phyloP scores from a whole-genome alignment of 2,329 filamentous ascomycete genomes.

The Aspergillus sp. region DNA sequence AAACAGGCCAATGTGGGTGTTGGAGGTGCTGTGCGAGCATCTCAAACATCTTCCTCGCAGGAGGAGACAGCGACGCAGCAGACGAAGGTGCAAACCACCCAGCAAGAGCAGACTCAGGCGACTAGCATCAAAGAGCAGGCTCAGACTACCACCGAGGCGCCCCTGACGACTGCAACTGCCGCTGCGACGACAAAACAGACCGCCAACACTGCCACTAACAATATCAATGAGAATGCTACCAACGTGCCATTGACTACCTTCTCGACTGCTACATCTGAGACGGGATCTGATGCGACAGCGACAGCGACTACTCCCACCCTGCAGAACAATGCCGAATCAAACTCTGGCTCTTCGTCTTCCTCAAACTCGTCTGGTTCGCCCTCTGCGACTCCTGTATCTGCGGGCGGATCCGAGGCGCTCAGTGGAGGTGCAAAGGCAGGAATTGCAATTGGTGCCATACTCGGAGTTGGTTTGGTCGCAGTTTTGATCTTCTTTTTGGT shows the following conservation, averaged over 20 bases:
- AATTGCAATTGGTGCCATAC: slow-evolving; percentile 75
- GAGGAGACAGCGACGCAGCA: slow-evolving; percentile 3
- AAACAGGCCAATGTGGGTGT: slow-evolving; percentile 18
- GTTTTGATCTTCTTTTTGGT: slow-evolving; percentile 68
- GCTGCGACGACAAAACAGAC: slow-evolving; percentile 3
- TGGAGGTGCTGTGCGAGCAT: slow-evolving; percentile 21
- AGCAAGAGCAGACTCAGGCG: slow-evolving; percentile 8
- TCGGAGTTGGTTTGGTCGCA: slow-evolving; percentile 62
- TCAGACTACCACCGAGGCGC: background rate
- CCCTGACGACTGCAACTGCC: slow-evolving; percentile 2
- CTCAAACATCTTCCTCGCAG: slow-evolving; percentile 3
- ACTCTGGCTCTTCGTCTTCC: slow-evolving; percentile 21
- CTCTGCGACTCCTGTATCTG: slow-evolving; percentile 7
- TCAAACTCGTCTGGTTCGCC: background rate
- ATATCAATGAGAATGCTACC: too few species aligned
- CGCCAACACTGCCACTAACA: too few species aligned
- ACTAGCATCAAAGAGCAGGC: slow-evolving; percentile 5
- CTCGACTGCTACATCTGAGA: slow-evolving; percentile 14
- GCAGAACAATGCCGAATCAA: slow-evolving; percentile 13
- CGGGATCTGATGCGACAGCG: slow-evolving; percentile 5
- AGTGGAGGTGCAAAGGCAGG: slow-evolving; percentile 64
- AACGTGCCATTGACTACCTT: slow-evolving; percentile 9
- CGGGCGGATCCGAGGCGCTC: slow-evolving; percentile 31
- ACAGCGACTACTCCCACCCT: slow-evolving; percentile 7
- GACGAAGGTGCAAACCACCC: slow-evolving; percentile 7